Evolutionary conservation across 108 stramenopile species (phyloP).

Genomic region (Craspedostauros australis): DNA sequence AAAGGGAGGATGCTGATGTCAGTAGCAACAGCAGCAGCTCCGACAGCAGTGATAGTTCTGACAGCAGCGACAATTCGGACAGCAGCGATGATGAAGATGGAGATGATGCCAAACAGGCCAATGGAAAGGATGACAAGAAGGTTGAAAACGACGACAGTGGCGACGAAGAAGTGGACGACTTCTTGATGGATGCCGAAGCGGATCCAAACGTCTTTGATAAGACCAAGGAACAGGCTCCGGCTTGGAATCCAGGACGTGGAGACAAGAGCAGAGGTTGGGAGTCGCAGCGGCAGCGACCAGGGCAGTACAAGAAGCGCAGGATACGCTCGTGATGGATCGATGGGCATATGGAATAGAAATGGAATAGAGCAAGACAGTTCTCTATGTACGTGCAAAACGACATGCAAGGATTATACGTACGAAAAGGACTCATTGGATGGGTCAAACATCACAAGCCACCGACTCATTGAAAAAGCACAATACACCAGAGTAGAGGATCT

Average conservation of each 20-base stretch:
- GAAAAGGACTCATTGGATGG: no score
- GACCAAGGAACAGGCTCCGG: slow-evolving; percentile 13
- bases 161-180: slow-evolving; percentile 30
- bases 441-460: no score
- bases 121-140: slow-evolving; percentile 6
- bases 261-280: slow-evolving; percentile 60
- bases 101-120: slow-evolving; percentile 1
- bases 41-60: slow-evolving; percentile 3
- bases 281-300: slow-evolving; percentile 51
- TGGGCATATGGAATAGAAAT: slow-evolving; percentile 3
- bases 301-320: slow-evolving; percentile 32
- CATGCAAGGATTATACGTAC: no score
- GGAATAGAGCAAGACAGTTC: neutral
- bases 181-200: slow-evolving; percentile 19
- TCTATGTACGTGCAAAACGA: neutral
- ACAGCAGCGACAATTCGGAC: slow-evolving; percentile 12
- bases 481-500: no score
- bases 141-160: slow-evolving; percentile 6
- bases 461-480: no score
- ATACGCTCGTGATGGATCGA: slow-evolving; percentile 10
- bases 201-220: slow-evolving; percentile 28
- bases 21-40: neutral
- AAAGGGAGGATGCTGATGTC: slow-evolving; percentile 2
- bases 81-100: slow-evolving; percentile 8
- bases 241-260: slow-evolving; percentile 14